Evolutionary conservation across 192 early-diverging fungal genomes (phyloP), one percentile per base, ranked within the genome.

Genomic region (Umbelopsis vinacea): DNA sequence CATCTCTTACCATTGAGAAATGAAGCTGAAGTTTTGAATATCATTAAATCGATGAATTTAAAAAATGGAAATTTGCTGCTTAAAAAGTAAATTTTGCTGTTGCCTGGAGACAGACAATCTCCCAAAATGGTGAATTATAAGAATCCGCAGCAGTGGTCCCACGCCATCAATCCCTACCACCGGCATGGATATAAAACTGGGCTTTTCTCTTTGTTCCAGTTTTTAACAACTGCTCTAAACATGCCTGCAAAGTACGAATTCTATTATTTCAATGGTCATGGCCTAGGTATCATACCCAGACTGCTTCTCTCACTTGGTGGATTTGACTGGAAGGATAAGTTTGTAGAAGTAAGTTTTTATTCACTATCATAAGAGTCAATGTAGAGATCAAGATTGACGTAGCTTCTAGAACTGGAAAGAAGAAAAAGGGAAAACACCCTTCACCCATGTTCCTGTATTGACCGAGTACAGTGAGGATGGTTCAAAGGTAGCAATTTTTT

Each of bases 361-460:
- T 3, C 22, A 4, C 40, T 23, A 24, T 68, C 8, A 29, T 29
- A 29, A 2, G 3, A 1, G 1, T 29, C 3, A 29, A 29, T 3
- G 23, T 4, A 21, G 21, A 17, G 3, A 46, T 2, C 1, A 6
- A 47, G 2, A 9, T 48, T 68, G 22, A 24, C 43, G 9, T 23
- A 19, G 14, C 60, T 66, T 7, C 15, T 38, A 68, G 67, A 45
- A 68, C n/a, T 68, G 67, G 45, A 33, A 22, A 48, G 40, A 40
- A 68, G 67, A 68, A 26, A 68, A 68, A 21, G 2, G 3, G 6
- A 46, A 35, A 14, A 68, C 67, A 7, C 67, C 67, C 1, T 45
- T 68, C 46, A 68, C 67, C 7, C 67, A 68, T 68, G 7, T 68
- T 19, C 67, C 67, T 6, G 45, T 68, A 15, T 46, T 68, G 67